Base-by-base conservation (phyloP, 257 asterid genomes). In the Salvia splendens region DNA sequence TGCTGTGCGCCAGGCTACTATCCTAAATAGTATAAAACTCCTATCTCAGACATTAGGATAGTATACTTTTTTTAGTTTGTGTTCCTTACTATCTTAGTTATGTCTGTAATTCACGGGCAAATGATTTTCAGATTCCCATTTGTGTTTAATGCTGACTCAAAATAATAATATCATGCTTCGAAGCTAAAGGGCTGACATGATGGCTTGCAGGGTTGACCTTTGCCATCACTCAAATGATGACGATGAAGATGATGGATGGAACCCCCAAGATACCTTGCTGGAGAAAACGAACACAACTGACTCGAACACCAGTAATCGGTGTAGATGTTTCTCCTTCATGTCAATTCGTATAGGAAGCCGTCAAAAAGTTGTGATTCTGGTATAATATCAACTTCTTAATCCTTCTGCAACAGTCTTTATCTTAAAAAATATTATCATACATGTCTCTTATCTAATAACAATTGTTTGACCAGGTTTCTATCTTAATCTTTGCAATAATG, bases 211-310 rank as follows among this genome's bases (percentile, higher is more conserved):
- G 97, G 93, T 91, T 54, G 97, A 91, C 79, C 96, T 88, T 67
- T 88, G 96, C 78, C 97, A 91, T 81, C 89, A 88, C 70, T 77
- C 89, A 64, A 86, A 83, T 48, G 96, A 88, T 5, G 96, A 88
- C 10, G 94, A 90, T 50, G 97, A 88, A 43, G 97, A 91, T 67
- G 96, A 86, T 5, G 93, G 72, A 63, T 75, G 79, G 64, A 74
- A 73, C 77, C 76, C 94, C 10, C 85, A 24, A 59, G 95, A 83
- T 69, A 73, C 82, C 12, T 77, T 91, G 65, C 75, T 91, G 74
- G 91, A 88, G 51, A 88, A 88, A 79, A 65, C 49, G 61, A 78
- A 76, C 65, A 75, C 71, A 73, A 77, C 79, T 15, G 69, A 67
- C 70, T 58, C 84, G 52, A 79, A 59, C 33, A 54, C 77, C 65